A percentile compares a stretch with the other conserved stretches of the same genome.
phyloP scores from a whole-genome alignment of 768 basidiomycete species.

The Suillus brevipes region DNA sequence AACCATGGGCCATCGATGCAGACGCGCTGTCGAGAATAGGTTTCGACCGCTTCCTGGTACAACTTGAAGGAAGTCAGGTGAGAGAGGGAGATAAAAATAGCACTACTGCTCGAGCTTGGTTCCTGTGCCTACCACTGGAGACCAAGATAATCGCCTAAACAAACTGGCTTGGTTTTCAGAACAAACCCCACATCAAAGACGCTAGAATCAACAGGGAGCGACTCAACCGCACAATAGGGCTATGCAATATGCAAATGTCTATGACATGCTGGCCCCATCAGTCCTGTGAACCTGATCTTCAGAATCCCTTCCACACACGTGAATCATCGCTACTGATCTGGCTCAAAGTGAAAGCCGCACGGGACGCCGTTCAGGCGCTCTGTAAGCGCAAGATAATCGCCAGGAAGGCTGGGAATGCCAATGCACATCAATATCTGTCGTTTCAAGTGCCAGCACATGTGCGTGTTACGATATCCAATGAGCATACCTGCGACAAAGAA shows the following conservation, averaged over 20 bases:
- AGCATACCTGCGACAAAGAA: background rate
- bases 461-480: background rate
- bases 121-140: conserved; percentile 4
- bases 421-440: background rate
- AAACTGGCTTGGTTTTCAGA: background rate
- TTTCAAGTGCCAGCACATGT: background rate
- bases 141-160: background rate
- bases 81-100: background rate
- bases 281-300: conserved; percentile 2
- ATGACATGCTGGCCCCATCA: background rate
- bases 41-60: too few species aligned
- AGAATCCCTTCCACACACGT: conserved; percentile 1
- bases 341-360: background rate
- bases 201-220: background rate
- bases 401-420: background rate
- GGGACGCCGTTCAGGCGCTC: background rate
- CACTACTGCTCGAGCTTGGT: background rate
- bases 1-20: background rate
- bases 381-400: background rate
- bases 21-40: background rate
- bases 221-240: background rate
- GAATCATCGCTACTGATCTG: background rate
- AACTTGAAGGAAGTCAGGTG: background rate
- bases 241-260: background rate
- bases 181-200: background rate